A percentile compares a stretch with the other conserved stretches of the same genome.
Evolutionary conservation across 305 asterid species (phyloP).

Genomic region (Fraxinus angustifolia): DNA sequence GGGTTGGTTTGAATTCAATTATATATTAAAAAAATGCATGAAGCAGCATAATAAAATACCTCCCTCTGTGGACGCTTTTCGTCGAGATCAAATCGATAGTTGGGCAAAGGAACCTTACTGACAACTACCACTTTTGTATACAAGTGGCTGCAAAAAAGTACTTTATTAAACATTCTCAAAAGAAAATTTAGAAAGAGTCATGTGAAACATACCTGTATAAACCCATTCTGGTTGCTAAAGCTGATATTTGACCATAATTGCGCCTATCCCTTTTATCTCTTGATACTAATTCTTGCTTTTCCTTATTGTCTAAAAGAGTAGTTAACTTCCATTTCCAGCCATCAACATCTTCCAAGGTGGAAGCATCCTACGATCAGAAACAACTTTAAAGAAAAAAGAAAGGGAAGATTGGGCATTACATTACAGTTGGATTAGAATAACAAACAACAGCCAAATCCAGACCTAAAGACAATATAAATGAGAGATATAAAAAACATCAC

Average conservation of each 20-base stretch:
- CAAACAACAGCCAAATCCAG: neutral
- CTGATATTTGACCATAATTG: slow-evolving; percentile 78
- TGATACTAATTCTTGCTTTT: slow-evolving; percentile 75
- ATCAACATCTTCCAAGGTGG: slow-evolving; percentile 38
- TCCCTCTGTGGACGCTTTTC: slow-evolving; percentile 96
- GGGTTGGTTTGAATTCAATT: neutral
- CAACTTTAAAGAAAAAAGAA: slow-evolving; percentile 7
- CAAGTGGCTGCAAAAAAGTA: slow-evolving; percentile 57
- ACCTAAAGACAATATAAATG: neutral
- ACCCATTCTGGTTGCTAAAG: slow-evolving; percentile 73
- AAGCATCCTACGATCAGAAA: slow-evolving; percentile 48
- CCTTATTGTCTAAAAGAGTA: slow-evolving; percentile 41
- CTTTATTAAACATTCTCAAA: slow-evolving; percentile 18
- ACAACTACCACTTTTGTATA: slow-evolving; percentile 78
- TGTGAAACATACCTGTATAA: slow-evolving; percentile 57
- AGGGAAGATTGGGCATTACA: neutral
- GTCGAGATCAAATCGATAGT: slow-evolving; percentile 92
- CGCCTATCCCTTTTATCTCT: slow-evolving; percentile 88
- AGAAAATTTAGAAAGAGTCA: neutral
- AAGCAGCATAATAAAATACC: slow-evolving; percentile 45
- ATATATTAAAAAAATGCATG: slow-evolving; percentile 3
- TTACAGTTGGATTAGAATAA: neutral
- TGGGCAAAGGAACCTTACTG: slow-evolving; percentile 89
- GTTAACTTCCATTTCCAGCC: slow-evolving; percentile 72
- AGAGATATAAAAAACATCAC: neutral